These are phyloP conservation scores for Globisporangium sylvaticum DNA, from an alignment of 352 stramenopile genomes.

Conservation along the genomic window DNA sequence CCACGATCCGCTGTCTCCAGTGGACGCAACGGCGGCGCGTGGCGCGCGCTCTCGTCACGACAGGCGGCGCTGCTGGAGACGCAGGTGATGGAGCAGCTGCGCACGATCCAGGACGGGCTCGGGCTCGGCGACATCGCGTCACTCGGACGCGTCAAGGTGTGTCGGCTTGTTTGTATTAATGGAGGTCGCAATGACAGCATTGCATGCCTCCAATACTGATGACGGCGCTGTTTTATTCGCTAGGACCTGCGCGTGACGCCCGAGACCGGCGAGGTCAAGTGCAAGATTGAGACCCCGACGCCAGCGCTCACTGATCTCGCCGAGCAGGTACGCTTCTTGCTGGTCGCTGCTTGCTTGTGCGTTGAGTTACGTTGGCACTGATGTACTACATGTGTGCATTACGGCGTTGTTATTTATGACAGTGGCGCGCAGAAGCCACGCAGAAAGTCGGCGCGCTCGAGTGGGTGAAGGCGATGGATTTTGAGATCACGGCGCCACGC, in stretches of 20 bases:
- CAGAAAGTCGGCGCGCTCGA: slow-evolving; percentile 46
- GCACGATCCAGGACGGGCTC: slow-evolving; percentile 63
- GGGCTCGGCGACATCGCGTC: slow-evolving; percentile 72
- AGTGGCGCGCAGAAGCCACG: slow-evolving; percentile 71
- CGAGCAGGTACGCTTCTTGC: slow-evolving; percentile 39
- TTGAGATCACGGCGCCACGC: slow-evolving; percentile 58
- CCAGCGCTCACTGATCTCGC: slow-evolving; percentile 66
- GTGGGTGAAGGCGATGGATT: slow-evolving; percentile 70
- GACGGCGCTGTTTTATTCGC: neutral
- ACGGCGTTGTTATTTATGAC: neutral
- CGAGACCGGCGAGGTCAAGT: slow-evolving; percentile 48
- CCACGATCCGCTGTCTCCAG: neutral
- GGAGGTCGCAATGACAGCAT: neutral
- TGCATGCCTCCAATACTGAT: neutral
- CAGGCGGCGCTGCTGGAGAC: slow-evolving; percentile 67
- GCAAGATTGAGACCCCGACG: slow-evolving; percentile 68
- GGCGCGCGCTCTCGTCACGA: slow-evolving; percentile 54
- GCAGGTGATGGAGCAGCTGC: slow-evolving; percentile 71
- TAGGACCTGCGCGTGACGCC: slow-evolving; percentile 54
- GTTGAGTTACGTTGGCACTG: neutral
- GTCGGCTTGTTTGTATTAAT: neutral
- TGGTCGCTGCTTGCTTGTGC: neutral
- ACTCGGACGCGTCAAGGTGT: slow-evolving; percentile 76
- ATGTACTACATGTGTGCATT: neutral
- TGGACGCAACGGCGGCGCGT: neutral